phyloP scores from a whole-genome alignment of 2,329 filamentous ascomycete species.

The Aspergillus sp. region DNA sequence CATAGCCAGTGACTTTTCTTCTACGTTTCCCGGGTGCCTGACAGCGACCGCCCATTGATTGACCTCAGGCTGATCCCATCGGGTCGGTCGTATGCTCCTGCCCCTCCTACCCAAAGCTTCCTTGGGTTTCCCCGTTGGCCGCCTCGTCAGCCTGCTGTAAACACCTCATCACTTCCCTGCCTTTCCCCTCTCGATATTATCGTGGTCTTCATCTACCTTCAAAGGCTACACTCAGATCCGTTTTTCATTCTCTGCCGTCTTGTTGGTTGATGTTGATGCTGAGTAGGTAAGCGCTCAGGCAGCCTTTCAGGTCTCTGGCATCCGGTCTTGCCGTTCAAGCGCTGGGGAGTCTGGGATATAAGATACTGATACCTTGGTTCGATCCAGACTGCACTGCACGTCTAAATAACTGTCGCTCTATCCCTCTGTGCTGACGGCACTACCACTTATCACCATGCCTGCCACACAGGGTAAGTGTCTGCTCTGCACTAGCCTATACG shows the following conservation, averaged over 20 bases:
- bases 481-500: neutral
- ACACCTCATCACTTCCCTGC: conserved; percentile 1
- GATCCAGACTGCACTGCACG: neutral
- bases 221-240: neutral
- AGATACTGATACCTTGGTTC: neutral
- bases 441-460: conserved; percentile 22
- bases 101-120: conserved; percentile 18
- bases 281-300: neutral
- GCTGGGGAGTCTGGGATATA: neutral
- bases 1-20: conserved; percentile 1
- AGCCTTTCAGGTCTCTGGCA: neutral
- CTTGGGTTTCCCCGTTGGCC: conserved; percentile 12
- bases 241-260: neutral
- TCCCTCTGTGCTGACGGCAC: neutral
- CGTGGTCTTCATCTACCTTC: neutral
- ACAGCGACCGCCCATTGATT: conserved; percentile 20
- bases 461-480: conserved; percentile 26
- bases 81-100: conserved; percentile 14
- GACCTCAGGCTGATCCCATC: conserved; percentile 25
- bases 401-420: neutral
- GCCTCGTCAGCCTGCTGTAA: conserved; percentile 11
- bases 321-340: neutral
- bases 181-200: conserved; percentile 1
- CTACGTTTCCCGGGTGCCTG: conserved; percentile 17
- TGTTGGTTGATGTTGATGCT: neutral